Conservation (phyloP, 345 rosid species). For the Ceriops decandra region DNA sequence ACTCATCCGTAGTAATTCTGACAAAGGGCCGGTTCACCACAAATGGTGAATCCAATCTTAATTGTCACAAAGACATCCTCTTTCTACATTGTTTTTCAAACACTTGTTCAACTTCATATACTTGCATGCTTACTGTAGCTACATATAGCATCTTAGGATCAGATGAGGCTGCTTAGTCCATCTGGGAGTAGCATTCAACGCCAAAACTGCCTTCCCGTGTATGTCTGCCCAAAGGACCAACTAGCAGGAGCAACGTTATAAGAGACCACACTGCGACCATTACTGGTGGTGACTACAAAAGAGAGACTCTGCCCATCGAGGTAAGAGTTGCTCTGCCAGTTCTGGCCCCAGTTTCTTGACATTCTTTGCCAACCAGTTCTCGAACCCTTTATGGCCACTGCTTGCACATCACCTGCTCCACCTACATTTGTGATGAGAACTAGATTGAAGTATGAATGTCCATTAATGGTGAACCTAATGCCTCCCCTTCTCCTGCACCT, state of each 20-base stretch:
- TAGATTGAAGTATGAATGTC: constrained; percentile 55
- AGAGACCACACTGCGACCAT: constrained; percentile 41
- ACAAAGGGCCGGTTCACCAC: too few species aligned
- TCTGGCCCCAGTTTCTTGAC: constrained; percentile 78
- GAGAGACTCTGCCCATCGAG: constrained; percentile 55
- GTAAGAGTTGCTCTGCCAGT: constrained; percentile 60
- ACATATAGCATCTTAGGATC: neutral
- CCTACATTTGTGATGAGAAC: constrained; percentile 61
- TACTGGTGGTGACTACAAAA: constrained; percentile 50
- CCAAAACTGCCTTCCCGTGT: constrained; percentile 19
- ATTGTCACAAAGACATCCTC: too few species aligned
- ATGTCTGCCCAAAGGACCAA: constrained; percentile 68
- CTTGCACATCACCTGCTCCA: constrained; percentile 56
- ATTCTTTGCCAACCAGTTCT: constrained; percentile 54
- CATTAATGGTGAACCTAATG: constrained; percentile 51
- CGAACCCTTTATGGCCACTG: constrained; percentile 58
- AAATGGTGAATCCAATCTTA: too few species aligned
- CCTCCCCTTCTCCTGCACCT: constrained; percentile 47
- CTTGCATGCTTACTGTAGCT: neutral
- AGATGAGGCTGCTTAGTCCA: neutral
- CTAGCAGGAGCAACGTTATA: constrained; percentile 44
- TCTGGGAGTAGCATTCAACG: constrained; percentile 1
- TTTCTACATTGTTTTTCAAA: too few species aligned
- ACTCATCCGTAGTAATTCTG: too few species aligned
- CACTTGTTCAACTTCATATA: neutral